A percentile compares a stretch with the other conserved stretches of the same genome.
These are phyloP conservation scores for Penicillium goetzii DNA, from an alignment of 495 filamentous ascomycete genomes.

Conservation along the genomic window DNA sequence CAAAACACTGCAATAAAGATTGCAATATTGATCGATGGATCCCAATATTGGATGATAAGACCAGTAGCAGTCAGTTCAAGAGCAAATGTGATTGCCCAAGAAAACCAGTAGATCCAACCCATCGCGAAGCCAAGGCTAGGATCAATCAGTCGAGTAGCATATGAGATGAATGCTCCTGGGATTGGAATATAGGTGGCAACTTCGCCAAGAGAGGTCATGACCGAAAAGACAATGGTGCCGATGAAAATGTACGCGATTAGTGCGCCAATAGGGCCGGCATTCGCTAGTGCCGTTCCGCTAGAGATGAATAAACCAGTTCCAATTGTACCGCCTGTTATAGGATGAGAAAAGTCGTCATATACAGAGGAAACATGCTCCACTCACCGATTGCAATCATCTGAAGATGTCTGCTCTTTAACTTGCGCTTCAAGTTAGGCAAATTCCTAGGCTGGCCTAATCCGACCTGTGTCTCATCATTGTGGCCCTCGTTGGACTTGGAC, in stretches of 20 bases:
- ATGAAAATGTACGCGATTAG: constrained; percentile 62
- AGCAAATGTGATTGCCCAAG: constrained; percentile 58
- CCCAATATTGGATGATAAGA: constrained; percentile 72
- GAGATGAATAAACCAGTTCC: constrained; percentile 72
- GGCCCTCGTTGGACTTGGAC: not conserved
- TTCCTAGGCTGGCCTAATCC: constrained; percentile 12
- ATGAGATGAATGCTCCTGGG: constrained; percentile 67
- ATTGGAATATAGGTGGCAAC: constrained; percentile 71
- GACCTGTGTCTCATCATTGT: constrained; percentile 3
- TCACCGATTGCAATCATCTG: constrained; percentile 57
- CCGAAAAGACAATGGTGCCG: constrained; percentile 55
- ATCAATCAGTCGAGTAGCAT: constrained; percentile 66
- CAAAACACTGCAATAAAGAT: constrained; percentile 71
- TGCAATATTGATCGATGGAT: constrained; percentile 53
- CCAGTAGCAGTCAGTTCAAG: constrained; percentile 68
- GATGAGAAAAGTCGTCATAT: constrained; percentile 39
- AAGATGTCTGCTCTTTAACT: constrained; percentile 62
- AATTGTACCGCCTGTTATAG: constrained; percentile 63
- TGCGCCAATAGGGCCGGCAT: constrained; percentile 61
- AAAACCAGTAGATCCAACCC: constrained; percentile 67
- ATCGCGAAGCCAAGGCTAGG: constrained; percentile 69
- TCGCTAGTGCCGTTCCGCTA: constrained; percentile 61
- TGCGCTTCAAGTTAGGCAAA: constrained; percentile 42
- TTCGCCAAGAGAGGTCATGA: constrained; percentile 55
- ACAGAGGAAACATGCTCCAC: constrained; percentile 57